Base-by-base conservation (phyloP, 2,329 filamentous ascomycete species). In the Eutypella sp. region DNA sequence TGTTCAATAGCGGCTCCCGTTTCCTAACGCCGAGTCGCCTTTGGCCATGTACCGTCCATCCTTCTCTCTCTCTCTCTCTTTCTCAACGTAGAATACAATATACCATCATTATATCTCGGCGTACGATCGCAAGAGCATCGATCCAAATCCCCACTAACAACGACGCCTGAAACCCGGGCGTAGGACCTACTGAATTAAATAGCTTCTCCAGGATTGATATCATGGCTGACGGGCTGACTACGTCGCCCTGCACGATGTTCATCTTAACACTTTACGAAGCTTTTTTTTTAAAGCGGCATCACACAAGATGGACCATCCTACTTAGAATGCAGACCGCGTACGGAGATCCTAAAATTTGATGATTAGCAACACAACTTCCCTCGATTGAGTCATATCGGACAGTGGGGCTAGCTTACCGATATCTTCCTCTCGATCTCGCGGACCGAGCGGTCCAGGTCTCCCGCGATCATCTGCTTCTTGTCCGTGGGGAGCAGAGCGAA, bases 391-490 rank as follows among this genome's bases (percentile, higher is more conserved):
- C n/a, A n/a, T n/a, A n/a, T n/a, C n/a, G n/a, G n/a, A n/a, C n/a
- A n/a, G n/a, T 96, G 96, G 70, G 99, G 93, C 51, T n/a, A 43
- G 66, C 74, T 62, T 61, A 77, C 76, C 49, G 87, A 90, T 61
- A 99, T 92, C 72, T 96, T 96, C 60, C 93, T 84, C 75, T 99
- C 95, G 61, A 99, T 93, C 69, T 97, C 89, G 57, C 89, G 74
- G 45, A 96, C 84, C 36, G 88, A 92, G 47, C 93, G 84, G 67
- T 97, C 93, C 56, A 97, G 68, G 67, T 97, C 92, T 42, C 80
- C 90, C 2, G 92, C 92, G 71, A 99, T 95, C 81, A 91, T 90
- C 68, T 89, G 84, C 75, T 96, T 96, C 74, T 89, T 91, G 59
- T 96, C 92, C 56, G 84, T 86, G 22, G 86, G 78, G 49, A 99